Conservation (phyloP, 176 grass and related monocot species). For the Bothriochloa decipiens region DNA sequence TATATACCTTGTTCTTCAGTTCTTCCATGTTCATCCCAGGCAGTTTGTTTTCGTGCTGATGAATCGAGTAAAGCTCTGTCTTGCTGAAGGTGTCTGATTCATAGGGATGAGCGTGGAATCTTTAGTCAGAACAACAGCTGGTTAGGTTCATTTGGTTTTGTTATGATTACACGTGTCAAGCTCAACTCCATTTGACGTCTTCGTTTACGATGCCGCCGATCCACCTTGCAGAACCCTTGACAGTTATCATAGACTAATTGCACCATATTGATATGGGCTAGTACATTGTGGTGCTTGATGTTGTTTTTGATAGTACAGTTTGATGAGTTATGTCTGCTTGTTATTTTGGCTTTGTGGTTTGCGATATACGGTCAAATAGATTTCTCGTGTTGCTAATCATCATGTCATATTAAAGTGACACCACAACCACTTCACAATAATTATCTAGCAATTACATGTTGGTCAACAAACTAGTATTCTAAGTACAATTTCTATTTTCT, state of each 20-base stretch:
- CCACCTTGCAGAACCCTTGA: not conserved
- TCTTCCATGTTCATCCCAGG: not conserved
- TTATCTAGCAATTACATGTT: not conserved
- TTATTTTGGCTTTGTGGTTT: not conserved
- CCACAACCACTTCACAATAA: conserved; percentile 11
- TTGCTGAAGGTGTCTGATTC: not conserved
- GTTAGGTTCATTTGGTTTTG: conserved; percentile 2
- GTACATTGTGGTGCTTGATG: conserved; percentile 7
- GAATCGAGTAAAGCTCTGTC: not conserved
- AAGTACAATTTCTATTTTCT: not conserved
- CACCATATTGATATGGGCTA: not conserved
- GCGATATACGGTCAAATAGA: not conserved
- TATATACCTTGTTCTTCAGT: not conserved
- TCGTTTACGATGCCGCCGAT: not conserved
- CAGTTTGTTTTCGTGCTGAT: not conserved
- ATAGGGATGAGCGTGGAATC: not conserved
- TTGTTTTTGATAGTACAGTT: conserved; percentile 15
- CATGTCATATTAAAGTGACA: conserved; percentile 7
- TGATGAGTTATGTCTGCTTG: not conserved
- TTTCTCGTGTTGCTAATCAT: not conserved
- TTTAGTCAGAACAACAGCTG: not conserved
- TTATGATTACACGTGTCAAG: not conserved
- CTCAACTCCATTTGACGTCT: not conserved
- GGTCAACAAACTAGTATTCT: not conserved
- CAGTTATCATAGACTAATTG: not conserved